These are phyloP conservation scores for Helminthosporium solani DNA, from an alignment of 2,329 filamentous ascomycete species.

Conservation along the genomic window DNA sequence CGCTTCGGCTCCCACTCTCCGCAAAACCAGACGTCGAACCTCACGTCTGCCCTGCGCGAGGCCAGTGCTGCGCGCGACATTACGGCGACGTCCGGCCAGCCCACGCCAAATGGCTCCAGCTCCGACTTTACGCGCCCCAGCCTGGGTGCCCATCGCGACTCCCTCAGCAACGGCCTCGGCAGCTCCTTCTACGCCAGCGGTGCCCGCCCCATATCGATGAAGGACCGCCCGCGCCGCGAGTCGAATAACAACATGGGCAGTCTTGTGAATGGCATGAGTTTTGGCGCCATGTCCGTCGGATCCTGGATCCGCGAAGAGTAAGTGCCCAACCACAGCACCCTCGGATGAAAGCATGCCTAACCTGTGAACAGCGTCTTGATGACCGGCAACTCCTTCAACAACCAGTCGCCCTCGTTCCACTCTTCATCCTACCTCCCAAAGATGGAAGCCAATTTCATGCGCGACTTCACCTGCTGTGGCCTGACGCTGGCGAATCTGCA, in stretches of 20 bases:
- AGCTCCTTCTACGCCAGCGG: constrained; percentile 58
- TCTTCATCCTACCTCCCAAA: constrained; percentile 96
- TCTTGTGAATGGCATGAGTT: constrained; percentile 81
- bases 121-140: constrained; percentile 35
- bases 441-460: constrained; percentile 96
- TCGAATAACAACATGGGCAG: constrained; percentile 62
- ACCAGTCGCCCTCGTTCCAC: constrained; percentile 92
- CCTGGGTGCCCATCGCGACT: constrained; percentile 54
- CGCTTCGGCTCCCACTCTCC: constrained; percentile 60
- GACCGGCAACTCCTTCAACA: constrained; percentile 76
- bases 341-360: constrained; percentile 21
- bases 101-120: constrained; percentile 34
- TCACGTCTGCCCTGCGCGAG: constrained; percentile 60
- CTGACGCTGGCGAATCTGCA: constrained; percentile 87
- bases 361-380: constrained; percentile 75
- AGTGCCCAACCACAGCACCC: constrained; percentile 49
- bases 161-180: constrained; percentile 49
- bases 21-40: constrained; percentile 62
- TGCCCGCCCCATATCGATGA: constrained; percentile 62
- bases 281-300: constrained; percentile 92
- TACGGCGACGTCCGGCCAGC: constrained; percentile 44
- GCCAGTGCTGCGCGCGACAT: constrained; percentile 40
- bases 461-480: constrained; percentile 94
- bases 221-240: constrained; percentile 57
- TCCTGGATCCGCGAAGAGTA: constrained; percentile 99